Percentiles rank a stretch among this genome's conserved stretches.
These are phyloP conservation scores for Conticribra guillardii DNA, from an alignment of 108 stramenopile genomes.

Conservation along the genomic window DNA sequence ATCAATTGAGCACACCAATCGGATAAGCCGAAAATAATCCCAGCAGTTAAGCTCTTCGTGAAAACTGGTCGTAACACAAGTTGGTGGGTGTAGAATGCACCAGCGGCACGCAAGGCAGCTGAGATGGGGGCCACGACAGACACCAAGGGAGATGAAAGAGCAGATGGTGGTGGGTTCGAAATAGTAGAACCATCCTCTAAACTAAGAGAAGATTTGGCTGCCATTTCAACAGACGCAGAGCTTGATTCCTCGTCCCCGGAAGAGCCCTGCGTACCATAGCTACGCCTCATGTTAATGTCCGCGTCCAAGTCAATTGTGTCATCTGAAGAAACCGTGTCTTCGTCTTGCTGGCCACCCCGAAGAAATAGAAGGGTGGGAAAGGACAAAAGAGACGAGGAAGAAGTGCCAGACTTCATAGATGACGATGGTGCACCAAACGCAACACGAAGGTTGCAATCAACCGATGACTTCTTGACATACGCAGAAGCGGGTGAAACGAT, in stretches of 20 bases:
- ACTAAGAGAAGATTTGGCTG: conserved; percentile 11
- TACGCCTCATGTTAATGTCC: conserved; percentile 6
- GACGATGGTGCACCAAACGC: not conserved
- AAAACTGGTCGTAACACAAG: conserved; percentile 64
- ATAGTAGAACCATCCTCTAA: conserved; percentile 1
- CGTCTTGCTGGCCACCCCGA: conserved; percentile 21
- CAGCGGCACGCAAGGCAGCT: conserved; percentile 25
- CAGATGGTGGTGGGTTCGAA: not conserved
- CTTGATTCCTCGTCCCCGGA: conserved; percentile 22
- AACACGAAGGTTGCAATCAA: not conserved
- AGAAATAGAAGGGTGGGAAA: conserved; percentile 11
- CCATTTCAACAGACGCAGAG: conserved; percentile 26
- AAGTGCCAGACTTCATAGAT: not conserved
- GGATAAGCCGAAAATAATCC: conserved; percentile 71
- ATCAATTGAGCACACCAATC: conserved; percentile 79
- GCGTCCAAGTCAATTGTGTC: conserved; percentile 23
- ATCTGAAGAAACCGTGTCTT: conserved; percentile 14
- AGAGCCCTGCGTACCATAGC: conserved; percentile 18
- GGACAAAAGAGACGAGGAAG: not conserved
- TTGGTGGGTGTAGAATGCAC: conserved; percentile 35
- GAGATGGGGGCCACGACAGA: conserved; percentile 25
- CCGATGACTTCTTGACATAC: not conserved
- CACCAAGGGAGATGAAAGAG: not conserved
- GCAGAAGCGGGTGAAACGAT: conserved; percentile 3
- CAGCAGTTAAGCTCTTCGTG: conserved; percentile 83